These are phyloP conservation scores for Penicillium subrubescens DNA, from an alignment of 495 filamentous ascomycete genomes.

Conservation along the genomic window DNA sequence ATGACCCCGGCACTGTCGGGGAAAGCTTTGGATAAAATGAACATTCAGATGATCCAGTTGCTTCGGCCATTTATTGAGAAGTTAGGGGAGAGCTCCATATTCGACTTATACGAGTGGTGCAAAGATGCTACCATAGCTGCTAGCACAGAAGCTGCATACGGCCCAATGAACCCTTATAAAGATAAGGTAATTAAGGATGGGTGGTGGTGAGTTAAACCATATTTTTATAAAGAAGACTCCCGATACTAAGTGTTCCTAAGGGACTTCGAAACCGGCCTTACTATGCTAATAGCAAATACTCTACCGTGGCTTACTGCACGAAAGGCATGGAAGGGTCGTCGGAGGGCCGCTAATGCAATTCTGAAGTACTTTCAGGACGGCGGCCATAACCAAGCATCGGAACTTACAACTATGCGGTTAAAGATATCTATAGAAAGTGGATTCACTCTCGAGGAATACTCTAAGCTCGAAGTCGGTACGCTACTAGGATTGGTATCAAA, in stretches of 20 bases:
- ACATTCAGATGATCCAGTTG: constrained; percentile 25
- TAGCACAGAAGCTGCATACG: constrained; percentile 52
- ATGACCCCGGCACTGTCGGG: constrained; percentile 32
- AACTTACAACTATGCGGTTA: constrained; percentile 33
- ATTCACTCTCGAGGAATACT: constrained; percentile 41
- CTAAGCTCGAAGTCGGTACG: constrained; percentile 41
- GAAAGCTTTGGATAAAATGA: constrained; percentile 32
- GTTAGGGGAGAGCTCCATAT: background rate
- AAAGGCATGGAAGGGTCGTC: constrained; percentile 41
- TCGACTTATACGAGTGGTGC: constrained; percentile 44
- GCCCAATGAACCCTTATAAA: constrained; percentile 51
- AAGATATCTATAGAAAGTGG: constrained; percentile 31
- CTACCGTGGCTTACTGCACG: constrained; percentile 43
- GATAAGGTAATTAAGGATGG: constrained; percentile 37
- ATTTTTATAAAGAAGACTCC: background rate
- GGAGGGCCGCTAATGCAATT: constrained; percentile 39
- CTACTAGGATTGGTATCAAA: constrained; percentile 48
- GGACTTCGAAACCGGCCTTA: constrained; percentile 47
- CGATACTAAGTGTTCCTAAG: constrained; percentile 18
- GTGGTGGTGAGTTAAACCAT: constrained; percentile 42
- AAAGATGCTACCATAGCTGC: constrained; percentile 45
- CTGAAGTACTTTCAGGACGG: constrained; percentile 38
- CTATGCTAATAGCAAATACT: constrained; percentile 34
- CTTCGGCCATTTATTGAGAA: constrained; percentile 23
- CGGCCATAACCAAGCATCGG: constrained; percentile 37